Conservation (phyloP, 805 yeast species). For the Saturnispora saitoi region DNA sequence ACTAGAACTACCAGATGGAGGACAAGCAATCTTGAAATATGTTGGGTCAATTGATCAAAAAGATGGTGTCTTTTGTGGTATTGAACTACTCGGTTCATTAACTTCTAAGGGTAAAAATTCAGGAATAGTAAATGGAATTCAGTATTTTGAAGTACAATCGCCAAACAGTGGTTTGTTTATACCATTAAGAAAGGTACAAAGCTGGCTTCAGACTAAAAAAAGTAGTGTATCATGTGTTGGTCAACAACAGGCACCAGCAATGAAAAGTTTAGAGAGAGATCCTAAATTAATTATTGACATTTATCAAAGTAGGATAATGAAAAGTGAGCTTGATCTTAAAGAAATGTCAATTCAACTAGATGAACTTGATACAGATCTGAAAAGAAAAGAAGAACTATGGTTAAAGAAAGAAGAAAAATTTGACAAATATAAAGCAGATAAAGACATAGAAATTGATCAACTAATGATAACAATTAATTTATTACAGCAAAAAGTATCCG, state of each 20-base stretch:
- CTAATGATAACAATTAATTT: slow-evolving; percentile 50
- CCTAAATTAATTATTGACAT: neutral
- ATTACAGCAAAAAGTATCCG: slow-evolving; percentile 46
- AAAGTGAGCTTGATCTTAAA: slow-evolving; percentile 36
- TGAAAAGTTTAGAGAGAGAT: neutral
- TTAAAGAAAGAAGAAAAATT: slow-evolving; percentile 39
- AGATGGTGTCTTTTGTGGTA: slow-evolving; percentile 74
- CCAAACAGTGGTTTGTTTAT: slow-evolving; percentile 74
- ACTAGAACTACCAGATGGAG: slow-evolving; percentile 4
- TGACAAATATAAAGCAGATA: slow-evolving; percentile 36
- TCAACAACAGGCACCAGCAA: neutral
- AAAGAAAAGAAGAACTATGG: slow-evolving; percentile 38
- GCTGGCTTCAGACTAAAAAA: slow-evolving; percentile 4
- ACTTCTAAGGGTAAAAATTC: slow-evolving; percentile 67
- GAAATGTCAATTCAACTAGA: slow-evolving; percentile 42
- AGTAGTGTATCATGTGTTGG: neutral
- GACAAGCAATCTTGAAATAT: slow-evolving; percentile 52
- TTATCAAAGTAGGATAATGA: slow-evolving; percentile 27
- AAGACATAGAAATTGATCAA: slow-evolving; percentile 49
- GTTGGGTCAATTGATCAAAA: slow-evolving; percentile 69
- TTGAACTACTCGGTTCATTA: slow-evolving; percentile 68
- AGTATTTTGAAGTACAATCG: slow-evolving; percentile 55
- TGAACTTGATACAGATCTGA: slow-evolving; percentile 40
- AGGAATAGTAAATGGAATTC: slow-evolving; percentile 69
- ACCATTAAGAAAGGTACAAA: slow-evolving; percentile 37